phyloP scores from a whole-genome alignment of 257 asterid species.

The Dorcoceras hygrometricum region DNA sequence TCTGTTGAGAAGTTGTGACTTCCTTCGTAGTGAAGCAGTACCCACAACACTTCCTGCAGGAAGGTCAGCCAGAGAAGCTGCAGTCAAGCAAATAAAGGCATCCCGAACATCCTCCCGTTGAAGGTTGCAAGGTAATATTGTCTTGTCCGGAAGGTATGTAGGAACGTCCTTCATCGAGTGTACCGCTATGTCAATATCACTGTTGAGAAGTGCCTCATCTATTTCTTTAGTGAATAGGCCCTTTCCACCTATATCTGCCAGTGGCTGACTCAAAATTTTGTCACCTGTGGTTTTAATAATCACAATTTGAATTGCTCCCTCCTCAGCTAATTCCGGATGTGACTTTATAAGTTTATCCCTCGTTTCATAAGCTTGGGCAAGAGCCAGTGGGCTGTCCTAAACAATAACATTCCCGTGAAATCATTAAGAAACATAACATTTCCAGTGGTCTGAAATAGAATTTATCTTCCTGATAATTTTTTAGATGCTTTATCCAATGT shows the following conservation, averaged over 20 bases:
- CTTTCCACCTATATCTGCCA: slow-evolving; percentile 98
- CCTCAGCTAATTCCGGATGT: slow-evolving; percentile 86
- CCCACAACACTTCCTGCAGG: slow-evolving; percentile 84
- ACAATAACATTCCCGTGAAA: slow-evolving; percentile 22
- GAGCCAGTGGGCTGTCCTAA: slow-evolving; percentile 95
- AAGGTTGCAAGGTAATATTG: slow-evolving; percentile 87
- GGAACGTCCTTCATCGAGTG: slow-evolving; percentile 99
- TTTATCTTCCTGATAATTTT: neutral
- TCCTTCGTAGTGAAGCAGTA: slow-evolving; percentile 94
- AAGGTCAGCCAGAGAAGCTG: slow-evolving; percentile 76
- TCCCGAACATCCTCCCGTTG: slow-evolving; percentile 97
- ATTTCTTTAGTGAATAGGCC: slow-evolving; percentile 95
- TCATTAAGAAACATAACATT: neutral
- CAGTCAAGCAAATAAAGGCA: slow-evolving; percentile 82
- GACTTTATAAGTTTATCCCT: slow-evolving; percentile 64
- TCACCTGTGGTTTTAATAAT: slow-evolving; percentile 93
- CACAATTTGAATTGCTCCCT: slow-evolving; percentile 82
- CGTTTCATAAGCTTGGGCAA: slow-evolving; percentile 98
- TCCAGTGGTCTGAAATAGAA: neutral
- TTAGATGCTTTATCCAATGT: neutral
- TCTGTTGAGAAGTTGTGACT: slow-evolving; percentile 86
- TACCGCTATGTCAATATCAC: slow-evolving; percentile 91
- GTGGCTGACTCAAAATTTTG: slow-evolving; percentile 83
- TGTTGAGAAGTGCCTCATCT: slow-evolving; percentile 87
- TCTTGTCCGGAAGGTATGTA: slow-evolving; percentile 82